phyloP scores from a whole-genome alignment of 495 filamentous ascomycete genomes.

The Bacidia rubella region DNA sequence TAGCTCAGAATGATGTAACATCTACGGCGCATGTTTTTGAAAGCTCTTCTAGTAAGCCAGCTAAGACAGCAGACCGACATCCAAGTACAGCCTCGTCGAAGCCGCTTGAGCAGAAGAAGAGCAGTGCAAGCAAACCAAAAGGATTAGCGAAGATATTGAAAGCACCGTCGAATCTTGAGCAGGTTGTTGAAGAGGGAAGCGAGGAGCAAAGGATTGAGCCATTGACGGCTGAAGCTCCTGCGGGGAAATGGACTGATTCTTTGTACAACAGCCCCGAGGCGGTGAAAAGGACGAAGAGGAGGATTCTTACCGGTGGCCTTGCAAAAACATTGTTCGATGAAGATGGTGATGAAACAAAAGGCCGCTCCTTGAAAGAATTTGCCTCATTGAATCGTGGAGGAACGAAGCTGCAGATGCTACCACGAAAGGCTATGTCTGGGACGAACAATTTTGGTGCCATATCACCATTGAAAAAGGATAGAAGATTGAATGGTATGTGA shows the following conservation, averaged over 20 bases:
- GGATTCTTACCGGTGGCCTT: constrained; percentile 45
- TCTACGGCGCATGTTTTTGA: no score
- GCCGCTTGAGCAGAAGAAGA: not conserved
- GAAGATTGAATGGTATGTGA: constrained; percentile 29
- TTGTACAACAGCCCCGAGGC: not conserved
- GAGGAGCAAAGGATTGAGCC: constrained; percentile 12
- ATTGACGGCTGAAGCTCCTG: no score
- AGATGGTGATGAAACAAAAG: constrained; percentile 45
- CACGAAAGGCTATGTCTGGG: constrained; percentile 11
- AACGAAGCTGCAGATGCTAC: constrained; percentile 1
- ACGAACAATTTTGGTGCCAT: constrained; percentile 39
- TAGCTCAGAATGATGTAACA: not conserved
- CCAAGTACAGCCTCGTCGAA: not conserved
- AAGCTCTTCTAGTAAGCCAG: not conserved
- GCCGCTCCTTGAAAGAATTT: constrained; percentile 15
- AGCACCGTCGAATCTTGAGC: constrained; percentile 26
- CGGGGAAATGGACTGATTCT: no score
- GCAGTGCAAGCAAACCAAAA: not conserved
- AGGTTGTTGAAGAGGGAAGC: constrained; percentile 36
- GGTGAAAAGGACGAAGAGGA: constrained; percentile 52
- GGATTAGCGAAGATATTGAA: constrained; percentile 14
- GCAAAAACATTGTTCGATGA: constrained; percentile 65
- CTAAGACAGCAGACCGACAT: not conserved
- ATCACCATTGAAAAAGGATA: constrained; percentile 72
- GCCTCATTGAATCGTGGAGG: constrained; percentile 16